A percentile compares a stretch with the other conserved stretches of the same genome.
Conservation (phyloP, 192 early-diverging fungal genomes). For the Backusella luteola region DNA sequence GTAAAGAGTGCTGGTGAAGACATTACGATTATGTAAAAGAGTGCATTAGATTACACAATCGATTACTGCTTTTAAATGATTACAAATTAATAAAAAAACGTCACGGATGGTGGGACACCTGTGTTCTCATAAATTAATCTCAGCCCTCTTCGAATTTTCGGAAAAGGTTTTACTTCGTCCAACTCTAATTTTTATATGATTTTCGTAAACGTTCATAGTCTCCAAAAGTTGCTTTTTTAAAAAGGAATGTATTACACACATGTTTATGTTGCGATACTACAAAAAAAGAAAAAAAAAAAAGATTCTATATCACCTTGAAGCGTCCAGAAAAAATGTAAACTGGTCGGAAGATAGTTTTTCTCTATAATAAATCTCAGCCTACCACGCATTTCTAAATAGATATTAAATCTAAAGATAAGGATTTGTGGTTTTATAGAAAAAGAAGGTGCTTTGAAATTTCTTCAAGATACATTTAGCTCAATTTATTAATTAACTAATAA, state of each 20-base stretch:
- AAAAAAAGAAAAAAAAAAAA: neutral
- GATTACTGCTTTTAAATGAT: neutral
- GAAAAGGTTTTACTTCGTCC: neutral
- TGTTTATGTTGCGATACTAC: neutral
- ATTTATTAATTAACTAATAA: neutral
- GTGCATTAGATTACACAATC: neutral
- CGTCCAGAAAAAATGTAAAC: neutral
- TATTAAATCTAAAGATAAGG: neutral
- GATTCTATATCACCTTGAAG: neutral
- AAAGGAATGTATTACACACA: neutral
- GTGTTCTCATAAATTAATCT: too few relatives aligned
- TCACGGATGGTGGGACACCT: neutral
- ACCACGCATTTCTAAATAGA: neutral
- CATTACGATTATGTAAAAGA: neutral
- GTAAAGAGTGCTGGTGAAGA: constrained; percentile 19
- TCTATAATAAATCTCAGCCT: neutral
- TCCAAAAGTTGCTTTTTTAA: neutral
- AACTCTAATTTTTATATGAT: neutral
- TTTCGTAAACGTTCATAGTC: neutral
- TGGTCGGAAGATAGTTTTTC: neutral
- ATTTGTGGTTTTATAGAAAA: neutral
- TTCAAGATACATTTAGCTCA: neutral
- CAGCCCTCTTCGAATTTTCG: too few relatives aligned
- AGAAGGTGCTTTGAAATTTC: neutral
- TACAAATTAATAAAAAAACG: too few relatives aligned